Base-by-base conservation (phyloP, 306 rosid species). In the Gillenia trifoliata region DNA sequence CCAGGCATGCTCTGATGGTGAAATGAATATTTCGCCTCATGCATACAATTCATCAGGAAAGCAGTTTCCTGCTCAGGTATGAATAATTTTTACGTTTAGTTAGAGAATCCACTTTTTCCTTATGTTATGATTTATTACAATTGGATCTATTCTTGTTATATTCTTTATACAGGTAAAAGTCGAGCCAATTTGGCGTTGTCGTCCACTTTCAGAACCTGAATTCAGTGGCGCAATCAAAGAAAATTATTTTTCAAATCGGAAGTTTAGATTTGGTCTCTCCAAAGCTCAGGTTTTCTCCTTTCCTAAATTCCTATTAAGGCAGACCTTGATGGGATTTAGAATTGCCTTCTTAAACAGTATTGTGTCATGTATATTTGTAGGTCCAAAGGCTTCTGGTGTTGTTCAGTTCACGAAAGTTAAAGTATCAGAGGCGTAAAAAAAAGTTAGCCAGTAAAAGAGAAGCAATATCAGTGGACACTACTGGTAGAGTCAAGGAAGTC, bases 21-120 rank as follows among this genome's bases (percentile, higher is more conserved):
- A 19, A 22, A 41, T 85, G 66, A 76, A 90, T 71, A 81, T 86
- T 20, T 75, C 60, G 20, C 85, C 91, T 16, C 22, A 52, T 64
- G 93, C 93, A 6, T 90, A 79, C 23, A 28, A 69, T 30, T 56
- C 78, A 34, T 47, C 60, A 5, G 83, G 88, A 80, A 78, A 49
- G 61, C 84, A 74, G 36, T 86, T 61, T 74, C 88, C 93, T 19
- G 96, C 93, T 47, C 96, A 90, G 92, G 96, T 90, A 77, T 16
- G 70, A 71, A 41, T 70, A 23, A 15, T 34, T 26, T 25, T 13
- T 28, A 29, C 34, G n/a, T 13, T 64, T 12, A 8, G 3, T 17
- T 64, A 20, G 17, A 16, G 33, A 34, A 43, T 12, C 25, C 20
- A 11, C 41, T 30, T 25, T 45, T 25, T 29, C 8, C 6, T 64